phyloP scores from a whole-genome alignment of 2,329 filamentous ascomycete genomes.

The Didymella glomerata region DNA sequence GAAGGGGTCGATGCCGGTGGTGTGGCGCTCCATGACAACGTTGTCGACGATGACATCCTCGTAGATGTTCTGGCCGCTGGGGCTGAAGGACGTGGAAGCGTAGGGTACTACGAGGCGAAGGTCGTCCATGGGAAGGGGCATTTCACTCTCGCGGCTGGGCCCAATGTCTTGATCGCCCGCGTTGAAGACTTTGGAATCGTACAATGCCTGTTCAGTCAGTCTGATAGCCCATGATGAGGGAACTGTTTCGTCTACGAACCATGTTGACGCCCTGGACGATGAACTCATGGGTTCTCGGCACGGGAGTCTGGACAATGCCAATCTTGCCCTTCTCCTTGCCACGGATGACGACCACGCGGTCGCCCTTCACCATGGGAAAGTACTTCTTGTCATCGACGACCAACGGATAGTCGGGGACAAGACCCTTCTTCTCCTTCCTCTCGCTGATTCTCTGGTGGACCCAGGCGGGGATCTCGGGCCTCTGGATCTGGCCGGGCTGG shows the following conservation, averaged over 20 bases:
- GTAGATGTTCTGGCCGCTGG: slow-evolving; percentile 65
- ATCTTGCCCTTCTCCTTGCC: slow-evolving; percentile 86
- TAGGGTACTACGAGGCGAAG: slow-evolving; percentile 82
- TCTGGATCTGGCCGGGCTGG: slow-evolving; percentile 36
- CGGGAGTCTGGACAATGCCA: slow-evolving; percentile 70
- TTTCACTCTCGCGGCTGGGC: slow-evolving; percentile 58
- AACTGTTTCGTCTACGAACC: slow-evolving; percentile 33
- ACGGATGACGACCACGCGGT: slow-evolving; percentile 82
- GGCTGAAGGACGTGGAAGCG: slow-evolving; percentile 62
- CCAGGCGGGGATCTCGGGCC: slow-evolving; percentile 52
- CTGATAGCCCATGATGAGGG: neutral
- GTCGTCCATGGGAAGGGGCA: slow-evolving; percentile 71
- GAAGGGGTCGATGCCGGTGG: slow-evolving; percentile 43
- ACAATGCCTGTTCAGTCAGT: slow-evolving; percentile 50
- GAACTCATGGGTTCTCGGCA: slow-evolving; percentile 44
- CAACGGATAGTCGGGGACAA: slow-evolving; percentile 37
- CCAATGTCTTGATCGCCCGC: slow-evolving; percentile 41
- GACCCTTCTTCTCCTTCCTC: slow-evolving; percentile 30
- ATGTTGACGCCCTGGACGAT: slow-evolving; percentile 53
- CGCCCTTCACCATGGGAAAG: slow-evolving; percentile 61
- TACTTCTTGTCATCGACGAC: slow-evolving; percentile 42
- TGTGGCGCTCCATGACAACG: slow-evolving; percentile 43
- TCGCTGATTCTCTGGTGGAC: slow-evolving; percentile 39
- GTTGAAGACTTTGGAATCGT: slow-evolving; percentile 51
- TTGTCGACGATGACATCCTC: slow-evolving; percentile 61